These are phyloP conservation scores for Auricularia sp. DNA, from an alignment of 768 basidiomycete genomes.

Conservation along the genomic window DNA sequence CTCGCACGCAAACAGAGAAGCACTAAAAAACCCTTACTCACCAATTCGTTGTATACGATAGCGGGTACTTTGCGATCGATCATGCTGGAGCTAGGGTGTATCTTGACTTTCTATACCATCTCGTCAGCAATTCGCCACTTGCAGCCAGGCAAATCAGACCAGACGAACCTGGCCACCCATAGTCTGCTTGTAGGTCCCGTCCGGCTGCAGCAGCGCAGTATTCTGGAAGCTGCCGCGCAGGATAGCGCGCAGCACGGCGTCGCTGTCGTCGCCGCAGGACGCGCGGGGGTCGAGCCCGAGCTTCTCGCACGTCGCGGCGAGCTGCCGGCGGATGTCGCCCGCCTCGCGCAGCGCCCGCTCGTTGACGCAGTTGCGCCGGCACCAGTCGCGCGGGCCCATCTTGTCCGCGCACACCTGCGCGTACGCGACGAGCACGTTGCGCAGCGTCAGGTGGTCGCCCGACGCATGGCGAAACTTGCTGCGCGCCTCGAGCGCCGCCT, in stretches of 20 bases:
- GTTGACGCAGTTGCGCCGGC: conserved; percentile 72
- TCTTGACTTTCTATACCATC: conserved; percentile 55
- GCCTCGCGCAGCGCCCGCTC: conserved; percentile 73
- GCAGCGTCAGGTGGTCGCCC: conserved; percentile 85
- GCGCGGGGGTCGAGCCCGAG: conserved; percentile 48
- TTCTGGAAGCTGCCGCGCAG: conserved; percentile 72
- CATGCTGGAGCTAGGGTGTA: conserved; percentile 82
- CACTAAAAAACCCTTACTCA: conserved; percentile 27
- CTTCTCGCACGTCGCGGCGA: conserved; percentile 53
- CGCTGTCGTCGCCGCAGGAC: conserved; percentile 54
- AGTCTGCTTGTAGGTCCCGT: conserved; percentile 78
- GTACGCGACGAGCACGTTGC: conserved; percentile 79
- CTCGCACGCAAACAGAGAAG: not conserved
- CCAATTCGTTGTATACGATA: conserved; percentile 90
- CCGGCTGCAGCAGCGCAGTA: conserved; percentile 72
- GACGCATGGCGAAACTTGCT: conserved; percentile 70
- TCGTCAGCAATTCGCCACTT: not conserved
- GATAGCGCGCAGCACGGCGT: conserved; percentile 60
- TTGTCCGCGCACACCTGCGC: conserved; percentile 50
- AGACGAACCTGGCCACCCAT: conserved; percentile 52
- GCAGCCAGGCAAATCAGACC: not conserved
- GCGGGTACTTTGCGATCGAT: conserved; percentile 73
- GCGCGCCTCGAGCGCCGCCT: conserved; percentile 57
- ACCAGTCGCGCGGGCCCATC: conserved; percentile 59
- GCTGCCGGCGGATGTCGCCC: conserved; percentile 67